A percentile compares a stretch with the other conserved stretches of the same genome.
These are phyloP conservation scores for Circinella umbellata DNA, from an alignment of 371 early-diverging fungal species.

Conservation along the genomic window DNA sequence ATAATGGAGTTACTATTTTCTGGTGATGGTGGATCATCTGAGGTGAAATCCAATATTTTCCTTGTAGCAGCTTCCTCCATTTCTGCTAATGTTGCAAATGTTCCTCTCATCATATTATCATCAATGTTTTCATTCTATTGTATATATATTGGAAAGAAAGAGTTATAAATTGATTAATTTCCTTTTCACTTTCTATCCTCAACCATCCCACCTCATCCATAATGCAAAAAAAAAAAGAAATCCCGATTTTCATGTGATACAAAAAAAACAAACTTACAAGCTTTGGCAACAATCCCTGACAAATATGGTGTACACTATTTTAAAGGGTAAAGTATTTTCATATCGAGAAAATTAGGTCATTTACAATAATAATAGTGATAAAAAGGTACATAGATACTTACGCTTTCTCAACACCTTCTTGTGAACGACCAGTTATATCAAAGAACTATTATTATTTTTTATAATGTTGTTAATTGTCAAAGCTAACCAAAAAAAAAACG, in stretches of 20 bases:
- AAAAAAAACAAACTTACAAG: too few relatives aligned
- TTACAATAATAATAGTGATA: too few relatives aligned
- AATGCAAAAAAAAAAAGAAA: too few relatives aligned
- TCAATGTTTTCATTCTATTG: slow-evolving; percentile 22
- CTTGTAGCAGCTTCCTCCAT: neutral
- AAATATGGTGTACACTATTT: too few relatives aligned
- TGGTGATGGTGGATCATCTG: neutral
- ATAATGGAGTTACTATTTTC: neutral
- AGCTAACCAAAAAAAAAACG: neutral
- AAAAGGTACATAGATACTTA: slow-evolving; percentile 12
- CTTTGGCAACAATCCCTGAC: too few relatives aligned
- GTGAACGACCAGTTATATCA: slow-evolving; percentile 21
- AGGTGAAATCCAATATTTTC: neutral
- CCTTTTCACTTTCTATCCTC: too few relatives aligned
- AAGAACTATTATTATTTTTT: slow-evolving; percentile 23
- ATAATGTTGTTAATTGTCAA: neutral
- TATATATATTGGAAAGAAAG: neutral
- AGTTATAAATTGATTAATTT: neutral
- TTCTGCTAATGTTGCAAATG: slow-evolving; percentile 9
- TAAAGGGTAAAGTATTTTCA: too few relatives aligned
- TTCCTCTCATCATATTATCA: slow-evolving; percentile 21
- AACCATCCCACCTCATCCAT: neutral
- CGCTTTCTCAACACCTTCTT: slow-evolving; percentile 18
- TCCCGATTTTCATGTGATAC: too few relatives aligned
- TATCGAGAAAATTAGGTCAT: too few relatives aligned